Evolutionary conservation across 495 filamentous ascomycete species (phyloP), one percentile per base, ranked within the genome.

Genomic region (Aspergillus conjunctus): DNA sequence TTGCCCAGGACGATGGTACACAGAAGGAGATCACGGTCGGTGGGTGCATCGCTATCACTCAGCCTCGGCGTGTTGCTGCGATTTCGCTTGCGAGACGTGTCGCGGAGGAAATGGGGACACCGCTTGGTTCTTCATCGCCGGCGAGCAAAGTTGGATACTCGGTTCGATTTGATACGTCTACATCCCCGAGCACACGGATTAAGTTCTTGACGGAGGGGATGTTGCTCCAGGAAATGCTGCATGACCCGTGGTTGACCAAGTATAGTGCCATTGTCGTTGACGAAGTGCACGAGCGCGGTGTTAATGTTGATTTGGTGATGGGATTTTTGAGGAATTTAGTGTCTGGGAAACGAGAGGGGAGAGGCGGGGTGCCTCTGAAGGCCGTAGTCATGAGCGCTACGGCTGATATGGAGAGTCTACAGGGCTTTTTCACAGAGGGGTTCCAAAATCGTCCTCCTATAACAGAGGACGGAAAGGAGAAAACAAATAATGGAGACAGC

Each of bases 181-280:
- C 84, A 1, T 82, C 87, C 11, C 90, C 91, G 9, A 81, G 78
- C 48, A 91, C 91, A 1, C 83, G 80, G 59, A 88, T 99, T 71
- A 98, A 98, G 70, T 99, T 90, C 66, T 77, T 99, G 62, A 99
- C 95, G 0, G 95, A 99, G 72, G 95, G 95, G 55, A 98, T 96
- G 90, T 78, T 99, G 48, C 79, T 99, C 14, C 93, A 97, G 73
- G 95, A 99, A 71, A 87, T 98, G 78, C 73, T 98, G 45, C 82
- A 88, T 55, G 95, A 98, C 71, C 91, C 93, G 2, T 79, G 85
- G 71, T 76, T 99, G 64, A 83, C 80, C 31, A 84, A 89, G 66
- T 99, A 99, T 69, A 93, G 91, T 62, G 91, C 88, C 1, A 82
- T 99, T 3, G 81, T 98, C 51, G 90, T 99, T 10, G 95, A 99